Base-by-base conservation (phyloP, 345 rosid genomes). In the Pistacia integerrima region DNA sequence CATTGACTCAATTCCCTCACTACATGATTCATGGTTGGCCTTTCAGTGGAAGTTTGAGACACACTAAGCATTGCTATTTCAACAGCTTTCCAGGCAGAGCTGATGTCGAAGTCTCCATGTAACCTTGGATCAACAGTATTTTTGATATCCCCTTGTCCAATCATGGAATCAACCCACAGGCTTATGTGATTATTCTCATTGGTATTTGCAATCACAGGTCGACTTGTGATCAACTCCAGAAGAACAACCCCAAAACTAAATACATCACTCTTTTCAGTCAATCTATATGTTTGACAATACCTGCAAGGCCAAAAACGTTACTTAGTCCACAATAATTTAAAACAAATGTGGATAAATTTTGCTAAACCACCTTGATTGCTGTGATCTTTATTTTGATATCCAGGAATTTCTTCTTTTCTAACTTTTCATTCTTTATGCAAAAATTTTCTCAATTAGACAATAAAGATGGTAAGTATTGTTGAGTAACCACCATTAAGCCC, bases 191-290 rank as follows among this genome's bases (percentile, higher is more conserved):
- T 44, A 46, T 68, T 61, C 51, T 73, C 76, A n/a, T 68, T 16
- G 33, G 0, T 58, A n/a, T 58, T 78, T 11, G 67, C 69, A 35
- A 81, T 84, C 36, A 74, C 87, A 3, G 82, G 70, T 28, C 75
- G 80, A 64, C 82, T 70, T 73, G 87, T 81, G 2, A 83, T 79
- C 35, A 86, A 78, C 76, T 84, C 87, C 72, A 89, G 60, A 0
- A 89, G 66, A 38, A 89, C 89, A 61, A 85, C 51, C 28, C 92
- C 90, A 10, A 89, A 89, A 61, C 89, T 84, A 51, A 82, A 87
- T 1, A 87, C 81, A 35, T 88, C 90, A 46, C 82, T 85, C 72
- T 83, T 84, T 41, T 84, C 83, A 13, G 79, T 86, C 60, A 86
- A 55, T 76, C 75, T 75, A 9, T 71, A 80, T 48, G 87, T 72